Evolutionary conservation across 768 basidiomycete genomes (phyloP), one percentile per base, ranked within the genome.

Genomic region (Suillus paluster): DNA sequence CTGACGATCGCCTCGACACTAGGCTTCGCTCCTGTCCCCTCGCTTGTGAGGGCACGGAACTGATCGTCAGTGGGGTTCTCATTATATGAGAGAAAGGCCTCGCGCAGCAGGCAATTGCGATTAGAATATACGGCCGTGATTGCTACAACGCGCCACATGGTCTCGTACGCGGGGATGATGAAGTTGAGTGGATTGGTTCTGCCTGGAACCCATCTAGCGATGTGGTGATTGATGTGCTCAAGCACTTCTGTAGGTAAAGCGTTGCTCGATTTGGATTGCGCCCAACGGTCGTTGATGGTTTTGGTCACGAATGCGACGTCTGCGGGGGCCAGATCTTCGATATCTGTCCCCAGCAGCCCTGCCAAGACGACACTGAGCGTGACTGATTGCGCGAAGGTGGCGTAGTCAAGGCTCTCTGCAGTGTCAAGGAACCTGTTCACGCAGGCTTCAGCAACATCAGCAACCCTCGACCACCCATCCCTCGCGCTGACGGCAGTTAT

Each of bases 161-260:
- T 85, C 66, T 86, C 85, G 78, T 82, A 86, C 1, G 83, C 70
- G 0, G 85, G 85, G 41, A 86, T 78, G 57, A 86, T 74, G 49
- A 80, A 78, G 57, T 86, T 79, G 1, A 85, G 71, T 0, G 84
- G 84, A 6, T 49, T 55, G 0, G 70, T 68, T 4, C 62, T 55
- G 59, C 39, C 36, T 55, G 79, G 77, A n/a, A 85, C 58, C 41
- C 85, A 78, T 2, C 64, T 68, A 3, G 73, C 71, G n/a, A 86
- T 72, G 50, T 72, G 73, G 4, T 62, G 4, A 48, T 79, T 80
- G 12, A 85, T 71, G 2, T 63, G 62, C 23, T 55, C 23, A 15
- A 55, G 54, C 21, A 39, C 36, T 19, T 55, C 54, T 1, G 70
- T 27, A 0, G 78, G 74, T 49, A 80, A 74, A 1, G 66, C 17